Evolutionary conservation across 78 protist genomes (phyloP), one percentile per base, ranked within the genome.

Genomic region (Dictyostelium intermedium): DNA sequence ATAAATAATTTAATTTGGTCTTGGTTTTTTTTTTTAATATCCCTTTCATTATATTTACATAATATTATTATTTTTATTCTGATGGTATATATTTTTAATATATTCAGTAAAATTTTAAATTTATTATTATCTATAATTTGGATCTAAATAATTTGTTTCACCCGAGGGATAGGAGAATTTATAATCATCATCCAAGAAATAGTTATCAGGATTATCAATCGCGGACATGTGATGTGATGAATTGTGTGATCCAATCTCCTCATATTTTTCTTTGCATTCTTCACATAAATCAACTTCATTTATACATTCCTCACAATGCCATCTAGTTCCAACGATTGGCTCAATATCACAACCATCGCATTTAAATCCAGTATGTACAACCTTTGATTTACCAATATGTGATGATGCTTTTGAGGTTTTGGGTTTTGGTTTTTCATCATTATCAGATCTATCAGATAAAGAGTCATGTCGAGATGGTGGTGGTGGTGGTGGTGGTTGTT

Each of bases 271-370:
- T 11, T 80, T 60, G n/a, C 94, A 89, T 5, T 69, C 56, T 25
- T 79, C n/a, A 72, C 94, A 89, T 14, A 89, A 69, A 50, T 89
- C 94, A 13, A 89, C 34, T 9, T 82, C 86, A n/a, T 87, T 70
- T 20, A 89, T 43, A 35, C 94, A 89, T 79, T 89, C 94, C 53
- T 80, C 87, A 50, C 94, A 89, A 45, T 61, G 72, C 85, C 87
- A 89, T 66, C 94, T 78, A 11, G 20, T 32, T 23, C 94, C 94
- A n/a, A 89, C 18, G 18, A 89, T 89, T 32, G 94, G 94, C 47
- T 89, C 94, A 1, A 2, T 39, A 63, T 89, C 87, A 69, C 94
- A 89, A 2, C 94, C 94, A 80, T 89, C 94, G 70, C 94, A 89
- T 69, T 89, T 89, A 50, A 39, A 89, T 30, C 94, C 94, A 69